These are phyloP conservation scores for Liriodendron chinense DNA, from an alignment of 164 flowering plant genomes.

Conservation along the genomic window DNA sequence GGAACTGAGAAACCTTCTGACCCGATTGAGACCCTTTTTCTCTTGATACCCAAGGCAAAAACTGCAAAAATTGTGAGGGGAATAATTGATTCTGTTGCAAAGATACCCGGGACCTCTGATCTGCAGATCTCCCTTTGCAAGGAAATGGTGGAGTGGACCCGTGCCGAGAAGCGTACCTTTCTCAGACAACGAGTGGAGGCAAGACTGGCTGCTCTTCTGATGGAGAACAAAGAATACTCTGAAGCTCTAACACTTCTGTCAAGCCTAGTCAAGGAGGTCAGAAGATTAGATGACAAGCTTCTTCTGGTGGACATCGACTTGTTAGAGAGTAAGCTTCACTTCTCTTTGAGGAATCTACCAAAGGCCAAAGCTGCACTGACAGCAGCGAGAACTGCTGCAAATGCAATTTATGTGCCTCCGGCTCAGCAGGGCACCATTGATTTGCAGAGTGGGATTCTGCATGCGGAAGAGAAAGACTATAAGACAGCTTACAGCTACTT, in stretches of 20 bases:
- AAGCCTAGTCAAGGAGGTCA: conserved; percentile 54
- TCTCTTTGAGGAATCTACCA: conserved; percentile 56
- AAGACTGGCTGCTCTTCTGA: conserved; percentile 61
- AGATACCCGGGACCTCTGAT: conserved; percentile 61
- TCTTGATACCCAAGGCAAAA: conserved; percentile 66
- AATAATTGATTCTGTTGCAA: conserved; percentile 61
- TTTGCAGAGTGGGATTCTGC: conserved; percentile 72
- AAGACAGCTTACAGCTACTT: conserved; percentile 70
- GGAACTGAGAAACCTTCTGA: conserved; percentile 59
- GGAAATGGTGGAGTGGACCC: conserved; percentile 72
- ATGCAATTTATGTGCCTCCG: conserved; percentile 76
- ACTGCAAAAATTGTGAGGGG: conserved; percentile 69
- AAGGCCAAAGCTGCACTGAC: conserved; percentile 77
- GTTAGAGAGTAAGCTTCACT: conserved; percentile 68
- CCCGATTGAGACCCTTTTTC: conserved; percentile 65
- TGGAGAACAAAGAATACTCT: conserved; percentile 56
- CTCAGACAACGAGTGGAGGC: conserved; percentile 66
- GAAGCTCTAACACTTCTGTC: conserved; percentile 58
- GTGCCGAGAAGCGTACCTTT: conserved; percentile 61
- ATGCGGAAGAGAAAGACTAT: conserved; percentile 74
- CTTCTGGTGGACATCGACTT: conserved; percentile 70
- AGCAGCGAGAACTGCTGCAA: conserved; percentile 71
- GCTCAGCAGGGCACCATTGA: conserved; percentile 73
- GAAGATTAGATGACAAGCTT: conserved; percentile 69
- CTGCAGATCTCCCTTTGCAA: conserved; percentile 64